Evolutionary conservation across 2,329 filamentous ascomycete genomes (phyloP).

Genomic region (Chrysoporthe deuterocubensis): DNA sequence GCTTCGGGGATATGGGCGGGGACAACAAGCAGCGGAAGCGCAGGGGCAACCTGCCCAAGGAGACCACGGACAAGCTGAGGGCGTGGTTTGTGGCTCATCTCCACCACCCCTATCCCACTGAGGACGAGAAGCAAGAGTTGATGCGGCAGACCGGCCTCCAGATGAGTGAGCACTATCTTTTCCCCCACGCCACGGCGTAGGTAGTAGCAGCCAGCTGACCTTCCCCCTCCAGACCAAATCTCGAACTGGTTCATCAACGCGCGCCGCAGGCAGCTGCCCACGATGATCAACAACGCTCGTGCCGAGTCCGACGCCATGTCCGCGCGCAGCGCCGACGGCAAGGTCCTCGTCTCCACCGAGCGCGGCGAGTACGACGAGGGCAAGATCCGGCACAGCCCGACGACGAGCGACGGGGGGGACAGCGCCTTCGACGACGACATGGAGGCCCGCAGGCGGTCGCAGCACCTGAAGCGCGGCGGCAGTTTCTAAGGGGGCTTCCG

Average conservation of each 20-base stretch:
- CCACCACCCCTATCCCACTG: slow-evolving; percentile 81
- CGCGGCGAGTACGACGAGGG: slow-evolving; percentile 42
- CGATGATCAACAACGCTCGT: slow-evolving; percentile 61
- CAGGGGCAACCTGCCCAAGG: slow-evolving; percentile 87
- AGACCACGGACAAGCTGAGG: slow-evolving; percentile 80
- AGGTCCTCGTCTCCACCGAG: slow-evolving; percentile 45
- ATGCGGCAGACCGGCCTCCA: slow-evolving; percentile 77
- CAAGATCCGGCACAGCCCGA: slow-evolving; percentile 41
- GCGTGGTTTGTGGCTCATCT: slow-evolving; percentile 80
- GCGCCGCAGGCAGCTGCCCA: slow-evolving; percentile 66
- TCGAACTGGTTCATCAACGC: slow-evolving; percentile 85
- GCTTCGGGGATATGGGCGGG: slow-evolving; percentile 45
- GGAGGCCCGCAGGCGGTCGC: slow-evolving; percentile 37
- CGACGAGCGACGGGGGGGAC: slow-evolving; percentile 53
- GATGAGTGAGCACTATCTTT: slow-evolving; percentile 64
- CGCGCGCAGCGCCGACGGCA: slow-evolving; percentile 41
- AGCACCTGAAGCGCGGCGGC: slow-evolving; percentile 51
- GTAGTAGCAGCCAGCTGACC: slow-evolving; percentile 15
- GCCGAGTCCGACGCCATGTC: slow-evolving; percentile 55
- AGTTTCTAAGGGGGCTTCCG: slow-evolving; percentile 11
- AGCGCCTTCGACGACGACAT: slow-evolving; percentile 51
- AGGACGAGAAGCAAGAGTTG: slow-evolving; percentile 84
- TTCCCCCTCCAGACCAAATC: slow-evolving; percentile 61
- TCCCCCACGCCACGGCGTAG: slow-evolving; percentile 9
- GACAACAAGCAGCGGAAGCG: slow-evolving; percentile 64